phyloP scores from a whole-genome alignment of 1,284 basidiomycete genomes.

The Amylostereum chailletii region DNA sequence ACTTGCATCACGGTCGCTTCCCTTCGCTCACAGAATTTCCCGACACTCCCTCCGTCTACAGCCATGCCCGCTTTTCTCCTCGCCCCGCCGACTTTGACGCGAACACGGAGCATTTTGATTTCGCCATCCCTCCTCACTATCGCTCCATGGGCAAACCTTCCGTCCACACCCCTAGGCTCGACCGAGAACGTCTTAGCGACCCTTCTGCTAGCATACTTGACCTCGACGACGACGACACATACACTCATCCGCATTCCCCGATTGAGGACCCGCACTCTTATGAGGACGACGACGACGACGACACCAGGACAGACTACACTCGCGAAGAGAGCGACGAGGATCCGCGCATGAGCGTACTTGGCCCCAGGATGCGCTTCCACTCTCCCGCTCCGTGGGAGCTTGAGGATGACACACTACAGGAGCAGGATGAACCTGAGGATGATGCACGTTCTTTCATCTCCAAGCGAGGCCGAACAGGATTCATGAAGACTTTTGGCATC shows the following conservation, averaged over 20 bases:
- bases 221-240: constrained; percentile 42
- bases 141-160: constrained; percentile 15
- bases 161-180: constrained; percentile 20
- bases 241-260: constrained; percentile 5
- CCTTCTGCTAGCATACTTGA: constrained; percentile 46
- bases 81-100: constrained; percentile 22
- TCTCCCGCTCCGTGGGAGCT: constrained; percentile 74
- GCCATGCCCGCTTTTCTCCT: constrained; percentile 46
- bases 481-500: constrained; percentile 37
- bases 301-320: constrained; percentile 18
- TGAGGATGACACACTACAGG: constrained; percentile 36
- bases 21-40: constrained; percentile 47
- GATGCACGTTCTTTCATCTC: constrained; percentile 19
- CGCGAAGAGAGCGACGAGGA: constrained; percentile 31
- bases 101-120: constrained; percentile 19
- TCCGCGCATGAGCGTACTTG: constrained; percentile 56
- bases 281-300: constrained; percentile 23
- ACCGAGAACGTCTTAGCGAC: constrained; percentile 37
- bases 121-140: constrained; percentile 18
- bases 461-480: constrained; percentile 19
- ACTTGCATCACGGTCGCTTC: constrained; percentile 35
- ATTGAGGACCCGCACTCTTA: constrained; percentile 7
- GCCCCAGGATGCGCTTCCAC: constrained; percentile 73
- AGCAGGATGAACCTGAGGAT: constrained; percentile 36
- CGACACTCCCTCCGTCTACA: constrained; percentile 65